phyloP scores from a whole-genome alignment of 192 early-diverging fungal genomes.

The Coemansia sp. region DNA sequence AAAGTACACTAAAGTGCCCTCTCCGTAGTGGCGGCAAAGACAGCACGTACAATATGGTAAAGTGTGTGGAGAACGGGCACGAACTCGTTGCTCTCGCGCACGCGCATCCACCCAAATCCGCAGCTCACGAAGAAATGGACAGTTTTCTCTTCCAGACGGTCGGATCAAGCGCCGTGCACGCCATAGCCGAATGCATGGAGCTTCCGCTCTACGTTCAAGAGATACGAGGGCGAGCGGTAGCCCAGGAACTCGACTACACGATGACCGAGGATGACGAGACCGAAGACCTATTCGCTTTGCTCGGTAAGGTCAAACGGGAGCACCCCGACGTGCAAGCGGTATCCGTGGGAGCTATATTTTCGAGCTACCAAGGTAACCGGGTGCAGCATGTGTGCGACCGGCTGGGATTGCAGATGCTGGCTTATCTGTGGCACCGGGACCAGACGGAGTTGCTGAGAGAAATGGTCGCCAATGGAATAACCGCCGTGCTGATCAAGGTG shows the following conservation, averaged over 20 bases:
- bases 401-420: constrained; percentile 76
- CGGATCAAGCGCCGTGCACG: constrained; percentile 84
- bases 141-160: constrained; percentile 98
- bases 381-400: constrained; percentile 93
- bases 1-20: no score
- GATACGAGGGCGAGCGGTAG: constrained; percentile 68
- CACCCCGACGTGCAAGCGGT: constrained; percentile 84
- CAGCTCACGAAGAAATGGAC: constrained; percentile 78
- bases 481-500: constrained; percentile 90
- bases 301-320: constrained; percentile 63
- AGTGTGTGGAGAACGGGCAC: constrained; percentile 91
- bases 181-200: constrained; percentile 79
- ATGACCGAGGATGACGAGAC: constrained; percentile 81
- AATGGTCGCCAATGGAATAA: constrained; percentile 76
- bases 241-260: constrained; percentile 66
- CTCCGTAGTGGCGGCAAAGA: constrained; percentile 99
- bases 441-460: constrained; percentile 79
- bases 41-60: constrained; percentile 92
- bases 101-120: constrained; percentile 67
- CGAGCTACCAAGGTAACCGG: constrained; percentile 94
- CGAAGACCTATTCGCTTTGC: constrained; percentile 82
- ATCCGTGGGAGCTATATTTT: constrained; percentile 92
- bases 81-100: constrained; percentile 92
- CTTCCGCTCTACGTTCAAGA: constrained; percentile 78
- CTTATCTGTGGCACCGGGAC: constrained; percentile 88